Base-by-base conservation (phyloP, 371 early-diverging fungal genomes). In the Rhizopus delemar region DNA sequence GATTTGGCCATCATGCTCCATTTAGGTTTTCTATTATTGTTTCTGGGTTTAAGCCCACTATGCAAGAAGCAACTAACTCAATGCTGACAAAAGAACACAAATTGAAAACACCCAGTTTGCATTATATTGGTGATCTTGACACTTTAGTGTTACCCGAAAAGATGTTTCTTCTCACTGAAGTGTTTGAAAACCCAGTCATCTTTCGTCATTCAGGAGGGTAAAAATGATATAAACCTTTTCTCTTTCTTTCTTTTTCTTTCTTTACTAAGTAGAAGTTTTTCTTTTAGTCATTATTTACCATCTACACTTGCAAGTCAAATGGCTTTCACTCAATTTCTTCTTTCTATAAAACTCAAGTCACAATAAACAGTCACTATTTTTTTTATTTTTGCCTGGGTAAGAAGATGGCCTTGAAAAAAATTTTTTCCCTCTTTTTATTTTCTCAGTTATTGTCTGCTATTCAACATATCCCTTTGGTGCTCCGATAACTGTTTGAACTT, bases 111-210 rank as follows among this genome's bases (percentile, higher is more conserved):
- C 78, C 85, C 0, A 74, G 80, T 45, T 53, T 88, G 62, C 86
- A 88, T 68, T 78, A 82, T 56, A 82, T 86, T 69, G 86, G 86
- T 12, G 67, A 63, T 34, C 41, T 65, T 16, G 82, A 84, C 58
- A 70, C 73, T 2, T 60, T 75, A 63, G 74, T 84, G 0, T 41
- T 64, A n/a, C 76, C 74, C 6, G 71, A 70, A 39, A 51, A 71
- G 2, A 71, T 69, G 54, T 43, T 55, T 11, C 58, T 54, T 4
- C 57, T 84, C 32, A 48, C 68, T 8, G 66, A 59, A 8, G 56
- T 68, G 15, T 76, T 76, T 60, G 56, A 60, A 46, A 56, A 68
- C 4, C 56, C 69, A 16, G 62, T n/a, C 4, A 51, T 71, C 5
- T 57, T 72, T 31, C 51, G 60, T 29, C 82, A 79, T 58, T 50